phyloP scores from a whole-genome alignment of 225 moss, liverwort and hornwort genomes.

The Polytrichum formosum region DNA sequence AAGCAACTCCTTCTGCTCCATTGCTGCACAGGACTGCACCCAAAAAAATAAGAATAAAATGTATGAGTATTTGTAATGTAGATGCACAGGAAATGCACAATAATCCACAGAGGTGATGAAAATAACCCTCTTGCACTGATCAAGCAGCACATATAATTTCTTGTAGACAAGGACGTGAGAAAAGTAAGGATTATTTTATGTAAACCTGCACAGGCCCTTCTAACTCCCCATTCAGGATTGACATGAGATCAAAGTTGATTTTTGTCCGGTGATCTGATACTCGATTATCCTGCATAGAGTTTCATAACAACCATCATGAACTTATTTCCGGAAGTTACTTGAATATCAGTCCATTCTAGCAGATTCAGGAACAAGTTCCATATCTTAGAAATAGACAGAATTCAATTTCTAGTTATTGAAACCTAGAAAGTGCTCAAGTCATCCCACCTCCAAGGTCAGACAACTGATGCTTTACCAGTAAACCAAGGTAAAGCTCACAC shows the following conservation, averaged over 20 bases:
- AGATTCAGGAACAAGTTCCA: too few relatives aligned
- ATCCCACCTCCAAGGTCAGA: too few relatives aligned
- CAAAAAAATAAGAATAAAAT: not conserved
- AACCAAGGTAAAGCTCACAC: too few relatives aligned
- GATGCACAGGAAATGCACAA: constrained; percentile 1
- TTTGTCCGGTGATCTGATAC: constrained; percentile 93
- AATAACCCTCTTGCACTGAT: too few relatives aligned
- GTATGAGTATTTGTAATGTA: not conserved
- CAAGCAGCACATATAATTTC: too few relatives aligned
- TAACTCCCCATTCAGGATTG: constrained; percentile 82
- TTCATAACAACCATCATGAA: not conserved
- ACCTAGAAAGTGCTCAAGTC: too few relatives aligned
- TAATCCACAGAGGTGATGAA: not conserved
- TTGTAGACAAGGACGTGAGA: too few relatives aligned
- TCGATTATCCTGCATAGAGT: constrained; percentile 65
- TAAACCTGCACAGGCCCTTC: constrained; percentile 85
- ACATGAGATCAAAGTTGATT: constrained; percentile 78
- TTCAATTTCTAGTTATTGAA: too few relatives aligned
- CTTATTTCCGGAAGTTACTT: not conserved
- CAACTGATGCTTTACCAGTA: too few relatives aligned
- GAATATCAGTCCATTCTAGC: too few relatives aligned
- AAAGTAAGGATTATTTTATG: not conserved
- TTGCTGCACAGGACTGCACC: constrained; percentile 83
- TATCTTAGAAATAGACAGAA: too few relatives aligned
- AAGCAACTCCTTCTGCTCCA: constrained; percentile 86